Conservation (phyloP, 768 basidiomycete species). For the Grammothele lineata region DNA sequence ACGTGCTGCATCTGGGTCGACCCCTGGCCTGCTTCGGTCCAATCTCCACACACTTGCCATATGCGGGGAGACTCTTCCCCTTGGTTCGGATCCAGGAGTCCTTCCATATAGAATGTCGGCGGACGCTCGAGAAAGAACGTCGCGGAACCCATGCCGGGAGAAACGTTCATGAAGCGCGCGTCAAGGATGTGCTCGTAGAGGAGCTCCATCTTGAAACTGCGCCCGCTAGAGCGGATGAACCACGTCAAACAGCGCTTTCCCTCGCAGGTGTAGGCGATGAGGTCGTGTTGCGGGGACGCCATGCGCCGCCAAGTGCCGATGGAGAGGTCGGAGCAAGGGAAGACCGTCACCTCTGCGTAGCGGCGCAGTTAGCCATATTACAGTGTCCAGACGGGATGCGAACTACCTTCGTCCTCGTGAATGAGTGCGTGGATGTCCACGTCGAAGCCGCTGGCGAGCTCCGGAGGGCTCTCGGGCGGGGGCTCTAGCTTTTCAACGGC, state of each 20-base stretch:
- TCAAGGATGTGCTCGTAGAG: constrained; percentile 61
- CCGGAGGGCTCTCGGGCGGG: constrained; percentile 48
- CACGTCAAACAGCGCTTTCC: constrained; percentile 62
- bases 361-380: not conserved
- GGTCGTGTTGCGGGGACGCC: constrained; percentile 56
- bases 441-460: constrained; percentile 48
- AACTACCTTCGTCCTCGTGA: constrained; percentile 68
- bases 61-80: constrained; percentile 4
- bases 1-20: constrained; percentile 59
- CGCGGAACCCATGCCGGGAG: constrained; percentile 54
- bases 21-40: constrained; percentile 74
- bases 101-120: constrained; percentile 67
- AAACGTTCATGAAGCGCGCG: constrained; percentile 50
- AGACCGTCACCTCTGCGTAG: constrained; percentile 60
- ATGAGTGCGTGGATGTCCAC: constrained; percentile 60
- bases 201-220: constrained; percentile 83
- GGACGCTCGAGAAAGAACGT: constrained; percentile 62
- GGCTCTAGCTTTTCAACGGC: constrained; percentile 29
- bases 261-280: constrained; percentile 75
- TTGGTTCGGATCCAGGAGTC: constrained; percentile 25
- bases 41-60: constrained; percentile 69
- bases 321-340: constrained; percentile 70
- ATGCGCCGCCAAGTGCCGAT: constrained; percentile 81
- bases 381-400: not conserved
- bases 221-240: constrained; percentile 72